Conservation (phyloP, 106 monocot species). For the Dendrobium catenatum region DNA sequence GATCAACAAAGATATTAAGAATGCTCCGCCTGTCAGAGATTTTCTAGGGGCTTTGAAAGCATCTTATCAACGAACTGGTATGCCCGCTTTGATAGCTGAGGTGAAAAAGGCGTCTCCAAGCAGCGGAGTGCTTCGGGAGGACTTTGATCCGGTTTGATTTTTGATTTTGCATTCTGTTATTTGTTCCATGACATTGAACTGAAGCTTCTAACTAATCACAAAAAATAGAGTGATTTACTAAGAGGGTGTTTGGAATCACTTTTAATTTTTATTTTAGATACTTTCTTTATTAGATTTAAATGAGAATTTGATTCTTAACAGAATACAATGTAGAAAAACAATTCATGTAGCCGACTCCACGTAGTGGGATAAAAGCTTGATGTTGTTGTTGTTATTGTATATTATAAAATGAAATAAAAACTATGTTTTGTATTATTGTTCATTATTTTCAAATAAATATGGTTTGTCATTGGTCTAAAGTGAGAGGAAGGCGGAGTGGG, state of each 20-base stretch:
- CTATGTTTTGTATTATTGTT: too few relatives aligned
- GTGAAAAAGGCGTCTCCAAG: slow-evolving; percentile 99
- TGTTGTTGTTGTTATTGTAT: too few relatives aligned
- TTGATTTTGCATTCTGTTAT: not conserved
- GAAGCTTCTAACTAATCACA: not conserved
- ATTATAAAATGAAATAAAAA: too few relatives aligned
- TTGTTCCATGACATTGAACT: not conserved
- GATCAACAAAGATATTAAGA: slow-evolving; percentile 33
- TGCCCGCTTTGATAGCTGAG: slow-evolving; percentile 98
- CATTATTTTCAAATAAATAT: too few relatives aligned
- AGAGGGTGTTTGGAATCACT: not conserved
- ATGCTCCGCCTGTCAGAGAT: slow-evolving; percentile 85
- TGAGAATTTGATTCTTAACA: too few relatives aligned
- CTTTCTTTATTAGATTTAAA: too few relatives aligned
- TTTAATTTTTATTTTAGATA: too few relatives aligned
- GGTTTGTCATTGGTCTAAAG: too few relatives aligned
- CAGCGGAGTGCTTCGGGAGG: slow-evolving; percentile 73
- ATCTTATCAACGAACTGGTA: slow-evolving; percentile 40
- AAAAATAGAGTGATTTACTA: not conserved
- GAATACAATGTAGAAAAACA: too few relatives aligned
- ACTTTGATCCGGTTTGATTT: slow-evolving; percentile 87
- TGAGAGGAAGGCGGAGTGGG: too few relatives aligned
- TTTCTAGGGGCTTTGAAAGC: slow-evolving; percentile 67
- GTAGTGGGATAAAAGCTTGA: too few relatives aligned
- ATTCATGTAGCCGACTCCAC: too few relatives aligned